These are phyloP conservation scores for Debaryomyces castellii DNA, from an alignment of 805 yeast genomes.

Conservation along the genomic window DNA sequence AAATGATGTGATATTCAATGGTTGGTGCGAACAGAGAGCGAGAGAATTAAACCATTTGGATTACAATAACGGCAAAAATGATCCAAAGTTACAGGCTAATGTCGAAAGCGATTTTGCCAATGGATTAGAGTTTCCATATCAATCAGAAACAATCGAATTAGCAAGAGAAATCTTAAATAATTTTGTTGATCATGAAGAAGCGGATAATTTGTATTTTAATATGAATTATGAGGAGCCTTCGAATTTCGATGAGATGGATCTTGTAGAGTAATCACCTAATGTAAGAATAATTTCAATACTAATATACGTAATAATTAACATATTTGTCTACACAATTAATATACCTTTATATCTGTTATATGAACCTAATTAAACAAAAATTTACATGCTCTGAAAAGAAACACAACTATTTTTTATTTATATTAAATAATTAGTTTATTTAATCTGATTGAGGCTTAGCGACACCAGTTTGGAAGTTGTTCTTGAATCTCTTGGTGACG, in stretches of 20 bases:
- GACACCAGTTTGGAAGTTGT: constrained; percentile 94
- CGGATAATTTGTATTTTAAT: constrained; percentile 68
- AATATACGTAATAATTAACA: background rate
- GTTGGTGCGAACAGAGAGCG: constrained; percentile 42
- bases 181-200: constrained; percentile 73
- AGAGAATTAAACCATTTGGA: constrained; percentile 34
- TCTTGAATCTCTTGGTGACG: constrained; percentile 97
- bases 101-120: constrained; percentile 48
- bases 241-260: constrained; percentile 24
- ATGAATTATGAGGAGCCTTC: constrained; percentile 47
- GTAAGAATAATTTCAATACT: background rate
- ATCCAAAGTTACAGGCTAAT: constrained; percentile 24
- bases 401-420: constrained; percentile 5
- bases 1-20: constrained; percentile 40
- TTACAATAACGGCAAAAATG: constrained; percentile 6
- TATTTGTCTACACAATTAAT: background rate
- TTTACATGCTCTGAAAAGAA: constrained; percentile 1
- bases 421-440: constrained; percentile 19
- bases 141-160: constrained; percentile 60
- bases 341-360: background rate
- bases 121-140: constrained; percentile 63
- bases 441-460: constrained; percentile 67
- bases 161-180: constrained; percentile 70
- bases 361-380: constrained; percentile 3
- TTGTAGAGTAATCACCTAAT: constrained; percentile 11